Evolutionary conservation across 202 grass and related monocot genomes (phyloP), one percentile per base, ranked within the genome.

Genomic region (Cymbopogon flexuosus): DNA sequence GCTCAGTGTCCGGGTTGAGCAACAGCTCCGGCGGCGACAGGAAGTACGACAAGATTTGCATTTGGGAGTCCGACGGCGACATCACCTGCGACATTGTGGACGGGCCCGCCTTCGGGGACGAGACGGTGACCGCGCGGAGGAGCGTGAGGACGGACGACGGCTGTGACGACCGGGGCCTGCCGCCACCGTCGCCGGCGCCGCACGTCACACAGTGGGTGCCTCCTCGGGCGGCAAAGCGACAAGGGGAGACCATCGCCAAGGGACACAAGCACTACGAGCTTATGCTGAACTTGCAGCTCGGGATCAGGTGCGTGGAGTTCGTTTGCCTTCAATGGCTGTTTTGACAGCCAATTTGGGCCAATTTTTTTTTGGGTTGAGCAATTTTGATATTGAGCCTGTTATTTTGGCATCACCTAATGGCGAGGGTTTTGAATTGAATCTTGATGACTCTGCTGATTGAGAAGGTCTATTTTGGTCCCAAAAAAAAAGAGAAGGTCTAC

Each of bases 261-360:
- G 96, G 92, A 16, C 96, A 99, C 83, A 99, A 99, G 83, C 86
- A 96, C 80, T 99, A 99, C 79, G 90, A 90, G 72, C 92, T 99
- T 14, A 99, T 99, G 92, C 90, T 99, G 58, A 99, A 99, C 72
- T 79, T 99, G 88, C 92, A 99, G 79, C 96, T 99, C 9, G 96
- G 96, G 19, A 91, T 99, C 83, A 99, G 96, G 96, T 99, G 70
- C n/a, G 39, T 54, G 16, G 9, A 15, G 23, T 34, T 13, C n/a
- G 16, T 29, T 65, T 54, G 30, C 57, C 60, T 84, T 65, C n/a
- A 23, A 37, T 84, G 65, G 21, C 39, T 65, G 39, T 58, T 3
- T 23, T 58, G 19, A 58, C 54, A 58, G 19, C 19, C 54, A 58
- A 10, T 58, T 57, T 57, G 52, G n/a, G 51, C 10, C 10, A 11